Base-by-base conservation (phyloP, 1,139 yeast species). In the Yamadazyma diddensiae region DNA sequence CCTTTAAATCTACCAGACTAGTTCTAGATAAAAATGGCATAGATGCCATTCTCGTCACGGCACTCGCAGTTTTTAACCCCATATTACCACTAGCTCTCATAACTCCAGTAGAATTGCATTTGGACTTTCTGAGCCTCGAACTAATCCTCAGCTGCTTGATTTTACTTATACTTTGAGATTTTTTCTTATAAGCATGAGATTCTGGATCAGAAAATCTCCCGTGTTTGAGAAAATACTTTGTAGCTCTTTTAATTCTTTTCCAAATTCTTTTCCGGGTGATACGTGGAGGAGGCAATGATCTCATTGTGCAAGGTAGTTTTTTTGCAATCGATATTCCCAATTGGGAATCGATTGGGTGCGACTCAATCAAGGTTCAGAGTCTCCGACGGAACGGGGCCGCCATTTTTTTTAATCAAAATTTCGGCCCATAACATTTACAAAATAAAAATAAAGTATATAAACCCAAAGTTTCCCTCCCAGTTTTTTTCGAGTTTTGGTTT, bases 211-310 rank as follows among this genome's bases (percentile, higher is more conserved):
- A 36, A 22, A 59, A 46, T 28, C 44, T 43, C 1, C 68, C 67
- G n/a, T 51, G 52, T 5, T 44, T 39, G 38, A 65, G 47, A 27
- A 61, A 51, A 6, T 49, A 37, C 17, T 45, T 41, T 13, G 65
- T 27, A 3, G 66, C 62, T 12, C 70, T 44, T 35, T 53, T 56
- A 33, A 67, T 47, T 22, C 70, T 42, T 32, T 52, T 53, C 71
- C 70, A 66, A 29, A 60, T 50, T 35, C 73, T 42, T 24, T 57
- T 52, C 13, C 61, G 43, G 2, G 72, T 66, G 9, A 61, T 43
- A 34, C 73, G 42, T 13, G 73, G 73, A 2, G 71, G 71, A n/a
- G 73, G 73, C 12, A 67, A 47, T 10, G 70, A 62, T 38, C 70
- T 50, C 71, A 65, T 65, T 11, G 4, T 13, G 15, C 13, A 12